Percentiles rank a stretch among this genome's conserved stretches.
These are phyloP conservation scores for Aulographum hederae DNA, from an alignment of 2,329 filamentous ascomycete genomes.

Conservation along the genomic window DNA sequence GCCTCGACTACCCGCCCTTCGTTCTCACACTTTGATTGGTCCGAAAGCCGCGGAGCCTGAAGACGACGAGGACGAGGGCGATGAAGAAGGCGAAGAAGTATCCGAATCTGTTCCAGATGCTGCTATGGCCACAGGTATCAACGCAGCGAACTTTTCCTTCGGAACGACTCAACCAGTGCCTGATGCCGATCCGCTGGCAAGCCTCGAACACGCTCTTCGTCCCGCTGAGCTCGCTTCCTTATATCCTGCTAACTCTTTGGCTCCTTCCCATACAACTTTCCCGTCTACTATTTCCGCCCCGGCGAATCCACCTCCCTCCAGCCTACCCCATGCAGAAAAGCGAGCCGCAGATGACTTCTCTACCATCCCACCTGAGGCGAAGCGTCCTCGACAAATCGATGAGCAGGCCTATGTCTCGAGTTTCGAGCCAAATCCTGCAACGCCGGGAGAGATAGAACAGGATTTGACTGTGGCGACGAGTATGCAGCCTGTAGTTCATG, in stretches of 20 bases:
- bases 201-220: too few species aligned
- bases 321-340: too few species aligned
- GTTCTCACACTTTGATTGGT: constrained; percentile 6
- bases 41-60: background rate
- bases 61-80: constrained; percentile 2
- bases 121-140: background rate
- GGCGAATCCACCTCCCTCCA: too few species aligned
- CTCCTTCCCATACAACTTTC: too few species aligned
- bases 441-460: background rate
- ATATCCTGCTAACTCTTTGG: too few species aligned
- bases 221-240: too few species aligned
- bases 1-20: constrained; percentile 27
- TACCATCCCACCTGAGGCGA: background rate
- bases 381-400: background rate
- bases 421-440: background rate
- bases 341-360: too few species aligned
- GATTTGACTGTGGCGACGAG: background rate
- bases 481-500: background rate
- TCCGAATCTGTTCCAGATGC: background rate
- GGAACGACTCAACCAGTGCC: background rate
- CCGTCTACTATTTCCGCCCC: too few species aligned
- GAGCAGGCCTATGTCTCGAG: background rate
- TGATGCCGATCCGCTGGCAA: too few species aligned
- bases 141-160: background rate
- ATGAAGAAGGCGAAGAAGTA: constrained; percentile 5